Base-by-base conservation (phyloP, 169 alveolate genomes). In the Plasmodium vinckei region DNA sequence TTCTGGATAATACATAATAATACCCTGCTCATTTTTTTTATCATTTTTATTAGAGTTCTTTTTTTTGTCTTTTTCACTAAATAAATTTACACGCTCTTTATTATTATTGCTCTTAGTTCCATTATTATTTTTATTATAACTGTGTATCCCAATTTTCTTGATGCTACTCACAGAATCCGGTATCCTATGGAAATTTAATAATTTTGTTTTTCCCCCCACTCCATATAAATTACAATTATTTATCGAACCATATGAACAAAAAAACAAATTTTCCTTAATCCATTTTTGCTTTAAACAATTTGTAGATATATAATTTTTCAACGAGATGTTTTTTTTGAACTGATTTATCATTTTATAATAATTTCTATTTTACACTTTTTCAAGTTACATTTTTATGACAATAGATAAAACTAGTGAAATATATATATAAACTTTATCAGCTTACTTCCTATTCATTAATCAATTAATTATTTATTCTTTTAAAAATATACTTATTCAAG, bases 1-100 rank as follows among this genome's bases (percentile, higher is more conserved):
- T 47, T 79, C 72, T 79, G 89, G 89, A 57, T 79, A 79, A 54
- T 57, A 54, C 53, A 77, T 33, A 33, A 33, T 33, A 12, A 44
- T 19, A 17, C 60, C 42, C 10, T 17, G 49, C 39, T 63, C 23
- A 10, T 15, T 9, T 64, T 9, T 61, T 19, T 13, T 56, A 2
- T 79, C 53, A n/a, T 23, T 42, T 23, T 63, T 17, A 23, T 39
- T 13, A 46, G 47, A 19, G 10, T 21, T 53, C 23, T 60, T 15
- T 57, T 57, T 42, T 42, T 57, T 72, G 27, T 79, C 39, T 68
- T 2, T 61, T 79, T 56, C 72, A 53, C 25, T 25, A 33, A 67
- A 65, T 25, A 71, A 27, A 9, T 27, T 57, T 57, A 19, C 59
- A 57, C 59, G 15, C 13, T 15, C 9, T 65, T 54, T 72, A 61